A percentile compares a stretch with the other conserved stretches of the same genome.
phyloP scores from a whole-genome alignment of 1,284 basidiomycete genomes.

The Xerocomus amazonicus region DNA sequence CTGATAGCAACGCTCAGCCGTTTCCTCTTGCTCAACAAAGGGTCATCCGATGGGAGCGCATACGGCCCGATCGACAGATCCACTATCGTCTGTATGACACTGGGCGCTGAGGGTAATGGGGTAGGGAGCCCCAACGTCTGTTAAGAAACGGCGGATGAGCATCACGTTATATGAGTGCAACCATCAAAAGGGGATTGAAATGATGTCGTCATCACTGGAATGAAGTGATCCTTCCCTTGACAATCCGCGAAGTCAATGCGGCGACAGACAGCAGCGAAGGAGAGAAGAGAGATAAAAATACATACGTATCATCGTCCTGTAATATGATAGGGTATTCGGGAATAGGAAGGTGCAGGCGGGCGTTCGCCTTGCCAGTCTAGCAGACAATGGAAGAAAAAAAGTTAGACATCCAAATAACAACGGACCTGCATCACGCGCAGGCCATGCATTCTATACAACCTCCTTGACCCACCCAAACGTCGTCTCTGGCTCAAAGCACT shows the following conservation, averaged over 20 bases:
- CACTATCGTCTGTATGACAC: constrained; percentile 54
- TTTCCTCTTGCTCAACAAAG: constrained; percentile 50
- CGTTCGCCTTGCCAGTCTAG: constrained; percentile 81
- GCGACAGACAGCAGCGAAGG: not conserved
- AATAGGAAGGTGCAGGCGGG: constrained; percentile 74
- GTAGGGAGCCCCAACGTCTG: constrained; percentile 50
- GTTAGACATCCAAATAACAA: no score
- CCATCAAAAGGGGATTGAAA: no score
- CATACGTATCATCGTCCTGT: constrained; percentile 76
- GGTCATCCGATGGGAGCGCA: constrained; percentile 50
- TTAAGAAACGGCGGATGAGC: constrained; percentile 9
- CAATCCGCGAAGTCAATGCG: not conserved
- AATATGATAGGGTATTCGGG: constrained; percentile 78
- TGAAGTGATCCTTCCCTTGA: no score
- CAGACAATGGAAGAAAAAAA: no score
- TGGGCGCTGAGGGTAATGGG: constrained; percentile 23
- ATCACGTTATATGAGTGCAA: not conserved
- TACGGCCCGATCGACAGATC: constrained; percentile 77
- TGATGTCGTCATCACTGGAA: no score
- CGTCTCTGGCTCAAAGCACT: constrained; percentile 76
- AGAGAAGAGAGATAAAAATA: constrained; percentile 18
- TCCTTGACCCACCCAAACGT: constrained; percentile 82
- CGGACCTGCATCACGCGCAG: constrained; percentile 48
- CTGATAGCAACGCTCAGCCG: constrained; percentile 31
- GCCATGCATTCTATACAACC: constrained; percentile 83